Conservation (phyloP, 352 stramenopile genomes). For the Pythium rishiriense region DNA sequence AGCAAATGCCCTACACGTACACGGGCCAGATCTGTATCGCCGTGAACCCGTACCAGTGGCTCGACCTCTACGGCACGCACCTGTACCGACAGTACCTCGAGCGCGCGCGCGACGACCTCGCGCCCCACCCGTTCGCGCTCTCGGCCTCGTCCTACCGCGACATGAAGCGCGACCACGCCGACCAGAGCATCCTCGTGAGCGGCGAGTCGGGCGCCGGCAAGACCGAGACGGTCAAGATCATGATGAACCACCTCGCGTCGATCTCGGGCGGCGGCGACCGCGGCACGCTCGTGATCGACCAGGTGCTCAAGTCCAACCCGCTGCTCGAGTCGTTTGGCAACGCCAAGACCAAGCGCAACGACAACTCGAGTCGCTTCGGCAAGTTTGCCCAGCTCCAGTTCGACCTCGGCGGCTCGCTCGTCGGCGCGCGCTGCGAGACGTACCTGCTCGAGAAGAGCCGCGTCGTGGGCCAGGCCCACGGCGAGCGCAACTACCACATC, state of each 20-base stretch:
- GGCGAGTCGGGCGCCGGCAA: conserved; percentile 87
- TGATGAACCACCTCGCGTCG: conserved; percentile 85
- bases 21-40: conserved; percentile 80
- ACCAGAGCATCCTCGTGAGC: conserved; percentile 89
- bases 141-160: conserved; percentile 68
- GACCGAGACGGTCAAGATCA: conserved; percentile 88
- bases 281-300: conserved; percentile 74
- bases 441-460: conserved; percentile 98
- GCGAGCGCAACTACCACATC: conserved; percentile 98
- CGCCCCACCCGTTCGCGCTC: conserved; percentile 71
- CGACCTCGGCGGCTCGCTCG: conserved; percentile 53
- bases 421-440: conserved; percentile 78
- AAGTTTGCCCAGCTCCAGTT: conserved; percentile 86
- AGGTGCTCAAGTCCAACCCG: conserved; percentile 78
- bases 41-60: conserved; percentile 83
- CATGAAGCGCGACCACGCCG: conserved; percentile 70
- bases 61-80: conserved; percentile 67
- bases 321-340: conserved; percentile 79
- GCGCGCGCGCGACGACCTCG: conserved; percentile 47
- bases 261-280: conserved; percentile 60
- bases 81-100: conserved; percentile 71
- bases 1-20: conserved; percentile 81
- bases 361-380: conserved; percentile 81
- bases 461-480: conserved; percentile 86
- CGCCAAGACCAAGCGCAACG: conserved; percentile 83